A percentile compares a stretch with the other conserved stretches of the same genome.
Conservation (phyloP, 148 eudicot genomes). For the Agrostemma githago region DNA sequence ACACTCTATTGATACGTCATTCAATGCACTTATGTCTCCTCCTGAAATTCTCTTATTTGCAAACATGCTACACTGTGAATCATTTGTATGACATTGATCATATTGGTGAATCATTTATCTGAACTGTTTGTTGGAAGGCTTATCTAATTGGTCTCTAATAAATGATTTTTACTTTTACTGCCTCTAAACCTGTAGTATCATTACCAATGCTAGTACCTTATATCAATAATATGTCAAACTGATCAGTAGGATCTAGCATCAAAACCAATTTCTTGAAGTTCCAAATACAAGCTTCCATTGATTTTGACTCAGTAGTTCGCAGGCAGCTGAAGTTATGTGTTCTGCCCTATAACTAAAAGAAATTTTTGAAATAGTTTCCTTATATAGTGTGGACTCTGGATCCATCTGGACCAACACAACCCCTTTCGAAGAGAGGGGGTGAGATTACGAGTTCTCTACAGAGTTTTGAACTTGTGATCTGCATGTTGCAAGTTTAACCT, state of each 20-base stretch:
- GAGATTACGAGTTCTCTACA: neutral
- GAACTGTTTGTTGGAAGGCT: neutral
- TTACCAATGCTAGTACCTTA: neutral
- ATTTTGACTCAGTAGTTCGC: neutral
- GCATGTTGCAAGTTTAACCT: neutral
- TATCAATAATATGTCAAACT: neutral
- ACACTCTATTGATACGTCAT: neutral
- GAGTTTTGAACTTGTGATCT: slow-evolving; percentile 1
- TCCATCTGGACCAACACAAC: neutral
- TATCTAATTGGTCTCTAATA: neutral
- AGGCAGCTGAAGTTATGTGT: slow-evolving; percentile 1
- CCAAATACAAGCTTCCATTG: neutral
- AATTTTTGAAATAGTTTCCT: neutral
- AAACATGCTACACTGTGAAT: neutral
- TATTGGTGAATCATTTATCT: neutral
- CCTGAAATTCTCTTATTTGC: neutral
- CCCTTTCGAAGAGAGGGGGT: neutral
- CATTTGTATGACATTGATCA: neutral
- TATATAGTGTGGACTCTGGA: slow-evolving; percentile 3
- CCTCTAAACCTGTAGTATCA: neutral
- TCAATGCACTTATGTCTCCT: neutral
- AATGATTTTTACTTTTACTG: neutral
- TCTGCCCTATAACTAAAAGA: neutral
- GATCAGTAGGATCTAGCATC: neutral
- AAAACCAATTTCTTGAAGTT: neutral